Conservation (phyloP, 164 flowering plant genomes). For the Magnolia kwangsiensis region DNA sequence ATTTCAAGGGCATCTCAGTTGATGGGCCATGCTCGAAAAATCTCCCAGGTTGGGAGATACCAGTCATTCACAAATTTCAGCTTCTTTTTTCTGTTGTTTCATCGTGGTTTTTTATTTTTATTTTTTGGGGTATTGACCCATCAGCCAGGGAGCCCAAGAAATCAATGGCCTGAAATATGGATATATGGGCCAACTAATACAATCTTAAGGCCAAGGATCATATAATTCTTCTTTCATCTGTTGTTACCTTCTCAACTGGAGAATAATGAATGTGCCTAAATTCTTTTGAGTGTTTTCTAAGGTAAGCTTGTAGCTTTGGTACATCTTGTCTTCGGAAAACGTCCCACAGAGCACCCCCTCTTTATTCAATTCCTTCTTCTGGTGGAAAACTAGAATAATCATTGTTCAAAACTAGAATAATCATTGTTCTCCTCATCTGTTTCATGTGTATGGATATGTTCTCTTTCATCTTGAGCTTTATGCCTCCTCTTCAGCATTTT, state of each 20-base stretch:
- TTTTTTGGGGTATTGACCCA: neutral
- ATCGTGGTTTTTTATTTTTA: neutral
- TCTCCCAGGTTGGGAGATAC: no score
- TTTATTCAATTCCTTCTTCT: neutral
- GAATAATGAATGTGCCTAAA: constrained; percentile 23
- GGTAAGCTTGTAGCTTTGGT: constrained; percentile 28
- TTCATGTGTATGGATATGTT: constrained; percentile 13
- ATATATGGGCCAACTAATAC: no score
- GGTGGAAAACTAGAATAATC: no score
- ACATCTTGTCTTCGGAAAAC: constrained; percentile 36
- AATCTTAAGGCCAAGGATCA: no score
- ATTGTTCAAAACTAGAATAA: neutral
- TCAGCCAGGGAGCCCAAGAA: no score
- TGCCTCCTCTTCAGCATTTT: constrained; percentile 46
- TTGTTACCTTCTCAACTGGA: constrained; percentile 24
- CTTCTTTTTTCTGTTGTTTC: no score
- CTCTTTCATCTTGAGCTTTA: constrained; percentile 53
- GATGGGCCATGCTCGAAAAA: no score
- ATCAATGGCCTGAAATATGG: no score
- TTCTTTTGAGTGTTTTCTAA: constrained; percentile 28
- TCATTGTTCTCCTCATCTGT: neutral
- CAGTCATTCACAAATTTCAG: no score
- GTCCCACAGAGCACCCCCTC: constrained; percentile 43
- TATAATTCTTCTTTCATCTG: no score
- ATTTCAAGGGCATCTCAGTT: no score